A percentile compares a stretch with the other conserved stretches of the same genome.
Conservation (phyloP, 208 protist genomes). For the Trypanosoma platydactyli region DNA sequence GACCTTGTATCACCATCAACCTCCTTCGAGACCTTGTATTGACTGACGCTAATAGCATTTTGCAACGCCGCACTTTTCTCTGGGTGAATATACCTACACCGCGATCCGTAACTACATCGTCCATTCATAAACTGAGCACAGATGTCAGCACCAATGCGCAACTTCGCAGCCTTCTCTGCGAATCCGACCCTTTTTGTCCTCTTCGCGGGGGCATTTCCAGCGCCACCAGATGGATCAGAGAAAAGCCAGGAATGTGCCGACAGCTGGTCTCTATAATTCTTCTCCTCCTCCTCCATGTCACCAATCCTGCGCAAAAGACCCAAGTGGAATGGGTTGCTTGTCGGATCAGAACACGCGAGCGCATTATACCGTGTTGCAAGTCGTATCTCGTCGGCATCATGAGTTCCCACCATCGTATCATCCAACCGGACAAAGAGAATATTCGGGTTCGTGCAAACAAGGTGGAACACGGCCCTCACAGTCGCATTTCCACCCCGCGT, state of each 20-base stretch:
- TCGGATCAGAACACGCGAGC: slow-evolving; percentile 69
- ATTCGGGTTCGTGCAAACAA: slow-evolving; percentile 73
- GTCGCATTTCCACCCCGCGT: slow-evolving; percentile 62
- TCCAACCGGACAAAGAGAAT: slow-evolving; percentile 78
- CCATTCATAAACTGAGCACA: slow-evolving; percentile 41
- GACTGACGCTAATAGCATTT: slow-evolving; percentile 29
- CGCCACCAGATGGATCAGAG: background rate
- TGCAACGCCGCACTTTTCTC: slow-evolving; percentile 30
- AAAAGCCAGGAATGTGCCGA: slow-evolving; percentile 65
- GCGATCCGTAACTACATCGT: slow-evolving; percentile 34
- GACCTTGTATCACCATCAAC: slow-evolving; percentile 18
- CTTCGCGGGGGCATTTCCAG: slow-evolving; percentile 4
- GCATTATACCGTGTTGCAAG: slow-evolving; percentile 70
- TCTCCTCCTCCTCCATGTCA: slow-evolving; percentile 67
- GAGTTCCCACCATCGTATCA: slow-evolving; percentile 50
- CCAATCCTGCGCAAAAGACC: slow-evolving; percentile 71
- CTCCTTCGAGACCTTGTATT: slow-evolving; percentile 22
- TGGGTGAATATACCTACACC: slow-evolving; percentile 40
- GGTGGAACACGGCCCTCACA: slow-evolving; percentile 55
- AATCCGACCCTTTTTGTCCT: slow-evolving; percentile 29
- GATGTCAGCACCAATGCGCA: slow-evolving; percentile 32
- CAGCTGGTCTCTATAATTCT: slow-evolving; percentile 63
- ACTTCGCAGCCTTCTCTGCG: slow-evolving; percentile 11
- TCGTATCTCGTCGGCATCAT: slow-evolving; percentile 54
- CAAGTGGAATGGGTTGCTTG: slow-evolving; percentile 79